Percentiles rank a stretch among this genome's conserved stretches.
Conservation (phyloP, 2,329 filamentous ascomycete genomes). For the Aspergillus thermomutatus region DNA sequence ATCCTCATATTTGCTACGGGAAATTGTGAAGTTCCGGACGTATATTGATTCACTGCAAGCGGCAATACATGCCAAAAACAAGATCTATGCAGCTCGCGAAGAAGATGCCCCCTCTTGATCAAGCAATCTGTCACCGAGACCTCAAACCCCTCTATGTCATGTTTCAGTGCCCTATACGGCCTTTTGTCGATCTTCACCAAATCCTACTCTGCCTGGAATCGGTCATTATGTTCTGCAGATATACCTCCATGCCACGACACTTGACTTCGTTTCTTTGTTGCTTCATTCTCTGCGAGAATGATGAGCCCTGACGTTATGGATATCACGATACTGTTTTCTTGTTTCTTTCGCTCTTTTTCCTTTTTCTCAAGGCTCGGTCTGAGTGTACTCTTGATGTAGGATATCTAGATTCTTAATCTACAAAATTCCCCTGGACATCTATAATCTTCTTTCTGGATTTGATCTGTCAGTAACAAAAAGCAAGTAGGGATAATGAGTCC, state of each 20-base stretch:
- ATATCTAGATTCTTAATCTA: neutral
- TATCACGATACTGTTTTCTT: constrained; percentile 18
- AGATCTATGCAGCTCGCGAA: constrained; percentile 55
- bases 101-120: constrained; percentile 7
- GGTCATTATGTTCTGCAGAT: neutral
- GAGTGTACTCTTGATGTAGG: neutral
- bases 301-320: constrained; percentile 27
- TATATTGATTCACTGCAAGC: constrained; percentile 82
- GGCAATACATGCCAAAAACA: constrained; percentile 66
- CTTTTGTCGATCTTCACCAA: neutral
- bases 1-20: constrained; percentile 81
- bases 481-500: neutral
- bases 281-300: constrained; percentile 2
- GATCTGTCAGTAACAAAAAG: neutral
- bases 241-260: neutral
- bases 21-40: constrained; percentile 95
- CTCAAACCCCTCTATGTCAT: neutral
- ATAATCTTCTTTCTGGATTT: neutral
- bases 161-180: neutral
- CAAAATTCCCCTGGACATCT: neutral
- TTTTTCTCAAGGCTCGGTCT: neutral
- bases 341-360: neutral
- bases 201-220: neutral
- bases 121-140: neutral
- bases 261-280: neutral